Base-by-base conservation (phyloP, 2,329 filamentous ascomycete species). In the Pyrenochaeta sp. region DNA sequence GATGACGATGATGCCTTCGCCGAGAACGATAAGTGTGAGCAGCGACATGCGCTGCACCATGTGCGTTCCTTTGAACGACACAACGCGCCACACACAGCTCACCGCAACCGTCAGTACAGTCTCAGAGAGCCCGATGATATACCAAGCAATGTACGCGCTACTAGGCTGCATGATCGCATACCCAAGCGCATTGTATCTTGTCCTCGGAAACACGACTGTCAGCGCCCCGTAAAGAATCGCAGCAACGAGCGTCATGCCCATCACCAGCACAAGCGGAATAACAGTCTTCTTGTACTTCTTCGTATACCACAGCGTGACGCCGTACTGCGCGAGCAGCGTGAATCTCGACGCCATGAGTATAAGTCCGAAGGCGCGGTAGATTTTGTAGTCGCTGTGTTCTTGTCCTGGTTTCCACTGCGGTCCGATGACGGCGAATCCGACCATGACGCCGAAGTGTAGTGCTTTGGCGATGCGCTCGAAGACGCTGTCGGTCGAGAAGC, bases 401-500 rank as follows among this genome's bases (percentile, higher is more conserved):
- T 80, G 72, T 5, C 71, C 78, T 1, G 80, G 24, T 36, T 74
- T 71, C 68, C 72, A 78, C 25, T 71, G 69, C 0, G 77, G 73
- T 5, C 85, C 86, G 5, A 88, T 83, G 34, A 88, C 85, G 6
- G 87, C 85, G 62, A 90, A 89, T 2, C 86, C 87, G 42, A 88
- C 82, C 84, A 90, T 87, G 40, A 87, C 84, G 27, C 84, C 87
- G 5, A 90, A 84, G 62, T 90, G 87, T 2, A 86, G 62, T 2
- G 82, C 85, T 67, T 88, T 86, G 59, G 83, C 84, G 28, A 81
- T 64, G 32, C 88, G 83, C 63, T 89, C 85, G 65, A 90, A 88
- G 34, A 90, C 79, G 39, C 84, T 87, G 72, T 91, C 88, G 25
- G 85, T 81, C 0, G 85, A 83, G 69, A 89, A 90, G 0, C 88